Percentiles rank a stretch among this genome's conserved stretches.
Conservation (phyloP, 1,139 yeast species). For the Debaryomyces udenii region DNA sequence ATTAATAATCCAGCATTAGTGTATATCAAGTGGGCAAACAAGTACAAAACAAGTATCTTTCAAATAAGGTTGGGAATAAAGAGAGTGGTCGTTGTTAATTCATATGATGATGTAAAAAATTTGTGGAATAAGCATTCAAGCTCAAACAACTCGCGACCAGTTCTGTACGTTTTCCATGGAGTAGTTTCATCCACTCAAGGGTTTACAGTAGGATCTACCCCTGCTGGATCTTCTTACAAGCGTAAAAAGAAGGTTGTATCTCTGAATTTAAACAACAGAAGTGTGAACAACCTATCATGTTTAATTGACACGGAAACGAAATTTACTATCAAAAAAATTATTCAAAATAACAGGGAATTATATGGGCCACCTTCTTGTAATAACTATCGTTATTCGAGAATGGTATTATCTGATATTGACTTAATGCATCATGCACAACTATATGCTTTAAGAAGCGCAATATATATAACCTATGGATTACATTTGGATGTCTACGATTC, state of each 20-base stretch:
- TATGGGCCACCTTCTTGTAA: constrained; percentile 27
- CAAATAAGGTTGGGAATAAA: constrained; percentile 65
- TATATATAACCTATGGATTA: constrained; percentile 64
- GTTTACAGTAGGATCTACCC: constrained; percentile 78
- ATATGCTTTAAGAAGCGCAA: constrained; percentile 59
- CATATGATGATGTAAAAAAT: constrained; percentile 52
- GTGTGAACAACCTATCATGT: constrained; percentile 32
- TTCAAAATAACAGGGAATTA: constrained; percentile 24
- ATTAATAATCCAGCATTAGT: constrained; percentile 53
- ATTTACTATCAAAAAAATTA: constrained; percentile 28
- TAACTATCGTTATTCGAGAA: constrained; percentile 17
- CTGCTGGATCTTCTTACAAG: constrained; percentile 58
- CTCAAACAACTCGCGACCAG: constrained; percentile 69
- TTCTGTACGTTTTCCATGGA: constrained; percentile 66
- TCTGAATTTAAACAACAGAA: constrained; percentile 46
- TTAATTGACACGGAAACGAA: constrained; percentile 50
- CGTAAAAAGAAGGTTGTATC: constrained; percentile 58
- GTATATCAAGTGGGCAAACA: constrained; percentile 50
- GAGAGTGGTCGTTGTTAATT: constrained; percentile 65
- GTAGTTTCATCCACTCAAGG: constrained; percentile 65
- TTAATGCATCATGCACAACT: constrained; percentile 50
- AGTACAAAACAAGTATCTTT: constrained; percentile 50
- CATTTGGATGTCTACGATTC: constrained; percentile 46
- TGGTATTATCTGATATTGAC: constrained; percentile 36
- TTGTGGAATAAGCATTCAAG: constrained; percentile 58